Base-by-base conservation (phyloP, 495 filamentous ascomycete genomes). In the Neurospora sp. region DNA sequence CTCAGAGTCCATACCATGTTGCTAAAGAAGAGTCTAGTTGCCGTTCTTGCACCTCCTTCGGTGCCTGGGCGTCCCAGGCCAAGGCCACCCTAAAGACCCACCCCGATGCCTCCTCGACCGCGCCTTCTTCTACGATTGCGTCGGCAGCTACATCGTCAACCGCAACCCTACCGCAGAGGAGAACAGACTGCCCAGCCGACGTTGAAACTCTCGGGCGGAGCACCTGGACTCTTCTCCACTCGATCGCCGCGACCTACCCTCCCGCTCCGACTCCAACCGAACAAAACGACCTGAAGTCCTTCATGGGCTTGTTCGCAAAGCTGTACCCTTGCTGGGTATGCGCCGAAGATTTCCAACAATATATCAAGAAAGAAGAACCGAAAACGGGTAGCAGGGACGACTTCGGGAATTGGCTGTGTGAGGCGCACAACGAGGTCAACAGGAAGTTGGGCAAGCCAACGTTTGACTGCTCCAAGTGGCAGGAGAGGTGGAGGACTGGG, bases 381-480 rank as follows among this genome's bases (percentile, higher is more conserved):
- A 82, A 87, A 77, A 83, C 95, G 40, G 86, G 86, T 11, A 89
- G 88, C 71, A 82, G 92, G 59, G 86, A 88, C 41, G 92, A 92
- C 78, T 94, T 99, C 78, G 96, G 94, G 53, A 86, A 85, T 76
- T 99, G 96, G 96, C 90, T 98, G 86, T 99, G 96, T 78, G 91
- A 95, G 81, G 96, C 96, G 77, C 96, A 99, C 86, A 99, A 99
- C 85, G 94, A 93, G 76, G 96, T 99, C 31, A 99, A 99, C 87
- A 84, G 87, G 69, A 98, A 97, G 84, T 79, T 98, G 74, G 96
- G 96, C 73, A 98, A 98, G 86, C 85, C 88, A 77, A 86, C 86
- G 77, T 99, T 99, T 86, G 94, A 99, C 87, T 98, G 96, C 83
- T 84, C 83, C 31, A 89, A 88, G 78, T 97, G 95, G 93, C 90